phyloP scores from a whole-genome alignment of 495 filamentous ascomycete genomes.

The Cercophora scortea region DNA sequence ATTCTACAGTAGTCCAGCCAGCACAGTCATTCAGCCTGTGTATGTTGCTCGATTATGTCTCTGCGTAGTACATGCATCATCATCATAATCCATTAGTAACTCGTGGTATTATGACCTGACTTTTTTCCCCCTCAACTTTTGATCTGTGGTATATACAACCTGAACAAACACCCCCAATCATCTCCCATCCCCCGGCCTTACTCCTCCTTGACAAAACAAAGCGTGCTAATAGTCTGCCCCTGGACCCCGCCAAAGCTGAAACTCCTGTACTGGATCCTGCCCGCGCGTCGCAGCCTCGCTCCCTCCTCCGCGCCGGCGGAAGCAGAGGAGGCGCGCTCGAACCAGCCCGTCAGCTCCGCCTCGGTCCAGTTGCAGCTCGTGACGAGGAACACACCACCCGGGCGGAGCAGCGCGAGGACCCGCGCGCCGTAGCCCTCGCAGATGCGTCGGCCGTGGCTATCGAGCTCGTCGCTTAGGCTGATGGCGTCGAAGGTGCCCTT shows the following conservation, averaged over 20 bases:
- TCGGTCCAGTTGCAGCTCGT: conserved; percentile 99
- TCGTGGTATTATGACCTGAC: no score
- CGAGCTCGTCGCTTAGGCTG: conserved; percentile 56
- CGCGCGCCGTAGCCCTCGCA: conserved; percentile 67
- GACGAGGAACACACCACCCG: conserved; percentile 67
- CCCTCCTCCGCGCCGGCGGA: conserved; percentile 3
- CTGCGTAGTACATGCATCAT: no score
- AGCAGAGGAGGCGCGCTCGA: conserved; percentile 30
- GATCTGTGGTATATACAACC: no score
- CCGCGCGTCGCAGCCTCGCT: conserved; percentile 38
- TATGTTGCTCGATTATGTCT: no score
- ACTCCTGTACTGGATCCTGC: conserved; percentile 67
- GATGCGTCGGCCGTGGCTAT: conserved; percentile 44
- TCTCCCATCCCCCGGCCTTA: neutral
- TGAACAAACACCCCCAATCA: no score
- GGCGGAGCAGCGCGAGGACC: conserved; percentile 55
- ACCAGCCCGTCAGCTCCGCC: conserved; percentile 72
- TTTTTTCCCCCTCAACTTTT: no score
- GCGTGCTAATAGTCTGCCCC: conserved; percentile 74
- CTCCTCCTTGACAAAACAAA: conserved; percentile 57
- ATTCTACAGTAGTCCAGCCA: no score
- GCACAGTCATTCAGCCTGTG: no score
- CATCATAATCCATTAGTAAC: no score
- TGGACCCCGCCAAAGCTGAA: conserved; percentile 82
- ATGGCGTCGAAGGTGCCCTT: conserved; percentile 98